Evolutionary conservation across 1,139 yeast genomes (phyloP), one percentile per base, ranked within the genome.

Genomic region (Zygosaccharomyces pseudobailii): DNA sequence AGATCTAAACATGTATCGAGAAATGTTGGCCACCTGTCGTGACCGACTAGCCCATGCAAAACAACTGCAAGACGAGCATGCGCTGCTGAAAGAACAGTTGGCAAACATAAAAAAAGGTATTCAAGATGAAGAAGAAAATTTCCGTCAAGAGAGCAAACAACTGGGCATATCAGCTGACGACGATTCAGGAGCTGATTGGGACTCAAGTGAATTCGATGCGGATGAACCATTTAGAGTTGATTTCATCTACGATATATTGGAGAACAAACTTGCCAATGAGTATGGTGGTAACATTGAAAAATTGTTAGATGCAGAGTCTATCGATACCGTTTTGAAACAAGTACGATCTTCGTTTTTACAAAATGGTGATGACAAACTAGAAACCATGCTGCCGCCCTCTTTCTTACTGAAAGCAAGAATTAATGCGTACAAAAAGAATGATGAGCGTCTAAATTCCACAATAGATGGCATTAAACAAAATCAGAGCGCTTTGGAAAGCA

Each of bases 141-240:
- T 82, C 65, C 62, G 71, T 35, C 69, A 71, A 38, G 67, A 67
- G 43, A 65, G 71, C 17, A 66, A 70, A 41, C 69, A 68, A 47
- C 55, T 74, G 19, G 70, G 68, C 32, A 49, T 62, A 25, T 54
- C 61, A 2, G 51, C 58, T 7, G 66, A 61, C 21, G 65, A 62
- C 20, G 52, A 61, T 4, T 66, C 72, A 4, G 67, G 68, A 34
- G 70, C 71, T 24, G 69, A 65, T 48, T 71, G 71, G 52, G 73
- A 73, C 46, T 72, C 73, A 20, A 80, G 78, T 31, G 79, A 78
- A 48, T 84, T 81, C 61, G 92, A 87, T 65, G 90, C 95, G 1
- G 96, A 87, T 66, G 89, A 84, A 59, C 95, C 96, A 20, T 90
- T 87, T 67, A 73, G 86, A 42, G 78, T 86, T 23, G 72, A 75